These are phyloP conservation scores for Hypoxylon lienhwacheense DNA, from an alignment of 495 filamentous ascomycete species.

Conservation along the genomic window DNA sequence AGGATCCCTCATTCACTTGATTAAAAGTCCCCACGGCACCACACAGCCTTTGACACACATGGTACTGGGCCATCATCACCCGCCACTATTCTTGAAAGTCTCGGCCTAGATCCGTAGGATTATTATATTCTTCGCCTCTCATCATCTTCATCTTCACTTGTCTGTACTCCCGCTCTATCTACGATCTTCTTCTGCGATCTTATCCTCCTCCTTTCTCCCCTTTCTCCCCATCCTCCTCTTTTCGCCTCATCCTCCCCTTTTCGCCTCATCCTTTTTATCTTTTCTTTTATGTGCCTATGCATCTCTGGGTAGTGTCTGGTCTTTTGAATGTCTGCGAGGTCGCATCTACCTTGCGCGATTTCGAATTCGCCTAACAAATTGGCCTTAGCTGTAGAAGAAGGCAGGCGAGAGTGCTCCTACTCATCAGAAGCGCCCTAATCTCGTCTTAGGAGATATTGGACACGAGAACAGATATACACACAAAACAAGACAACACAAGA, in stretches of 20 bases:
- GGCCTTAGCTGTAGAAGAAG: conserved; percentile 18
- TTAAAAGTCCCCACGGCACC: conserved; percentile 6
- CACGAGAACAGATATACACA: background rate
- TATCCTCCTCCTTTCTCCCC: background rate
- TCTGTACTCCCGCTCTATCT: background rate
- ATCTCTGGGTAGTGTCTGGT: conserved; percentile 33
- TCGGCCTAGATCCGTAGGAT: conserved; percentile 33
- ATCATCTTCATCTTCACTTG: conserved; percentile 3
- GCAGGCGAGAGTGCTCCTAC: conserved; percentile 24
- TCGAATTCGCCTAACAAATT: conserved; percentile 32
- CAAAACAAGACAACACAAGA: background rate
- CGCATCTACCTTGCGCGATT: conserved; percentile 36
- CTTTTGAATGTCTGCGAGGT: conserved; percentile 39
- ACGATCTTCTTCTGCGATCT: conserved; percentile 14
- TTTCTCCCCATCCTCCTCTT: conserved; percentile 7
- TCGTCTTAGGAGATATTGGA: conserved; percentile 4
- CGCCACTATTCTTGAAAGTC: conserved; percentile 28
- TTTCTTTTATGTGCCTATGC: conserved; percentile 18
- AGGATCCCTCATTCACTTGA: background rate
- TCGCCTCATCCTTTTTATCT: background rate
- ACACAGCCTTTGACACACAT: too few species aligned
- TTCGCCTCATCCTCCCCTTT: conserved; percentile 4
- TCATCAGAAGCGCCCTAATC: conserved; percentile 7
- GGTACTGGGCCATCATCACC: conserved; percentile 4
- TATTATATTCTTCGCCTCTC: conserved; percentile 35